Base-by-base conservation (phyloP, 2,329 filamentous ascomycete species). In the Aspergillus calidoustus region DNA sequence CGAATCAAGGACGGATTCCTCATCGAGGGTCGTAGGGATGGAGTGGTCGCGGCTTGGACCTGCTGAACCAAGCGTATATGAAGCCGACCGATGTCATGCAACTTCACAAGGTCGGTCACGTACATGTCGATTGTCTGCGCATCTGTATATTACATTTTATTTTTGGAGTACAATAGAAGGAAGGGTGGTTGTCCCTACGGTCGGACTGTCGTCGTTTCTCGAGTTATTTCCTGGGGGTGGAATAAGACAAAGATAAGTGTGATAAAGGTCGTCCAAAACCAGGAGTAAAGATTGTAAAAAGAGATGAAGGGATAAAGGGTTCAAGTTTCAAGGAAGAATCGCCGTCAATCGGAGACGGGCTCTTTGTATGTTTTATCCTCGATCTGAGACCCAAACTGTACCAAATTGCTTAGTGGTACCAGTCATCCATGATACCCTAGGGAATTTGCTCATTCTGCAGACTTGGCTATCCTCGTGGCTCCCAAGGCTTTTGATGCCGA, bases 1-100 rank as follows among this genome's bases (percentile, higher is more conserved):
- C 87, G 93, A 67, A 89, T 98, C 73, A 92, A 92, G 78, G 95
- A 99, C 71, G 95, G 95, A 0, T 99, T 97, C 79, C 82, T 98
- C 74, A 87, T 96, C 2, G 95, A 98, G 77, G 95, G 95, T 43
- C 87, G 95, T 66, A 88, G 86, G 70, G 92, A 97, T 74, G 95
- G 95, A 59, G 86, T 91, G 57, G 89, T 99, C 31, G 95, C 93
- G 44, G 90, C 96, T 54, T 99, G 95, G 95, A 91, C 89, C 60
- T 94, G 91, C 73, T 89, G 75, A 59, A 38, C 15, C 28, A 59
- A 25, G 50, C 44, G 38, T 31, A 31, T 56, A 61, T 52, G 50
- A 50, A 31, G 3, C 15, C 25, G 23, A 30, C 22, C n/a, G n/a
- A 30, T 28, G 25, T 2, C 25, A 2, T 28, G 25, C 19, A 17